phyloP scores from a whole-genome alignment of 495 filamentous ascomycete species.

The Penicillium subrubescens region DNA sequence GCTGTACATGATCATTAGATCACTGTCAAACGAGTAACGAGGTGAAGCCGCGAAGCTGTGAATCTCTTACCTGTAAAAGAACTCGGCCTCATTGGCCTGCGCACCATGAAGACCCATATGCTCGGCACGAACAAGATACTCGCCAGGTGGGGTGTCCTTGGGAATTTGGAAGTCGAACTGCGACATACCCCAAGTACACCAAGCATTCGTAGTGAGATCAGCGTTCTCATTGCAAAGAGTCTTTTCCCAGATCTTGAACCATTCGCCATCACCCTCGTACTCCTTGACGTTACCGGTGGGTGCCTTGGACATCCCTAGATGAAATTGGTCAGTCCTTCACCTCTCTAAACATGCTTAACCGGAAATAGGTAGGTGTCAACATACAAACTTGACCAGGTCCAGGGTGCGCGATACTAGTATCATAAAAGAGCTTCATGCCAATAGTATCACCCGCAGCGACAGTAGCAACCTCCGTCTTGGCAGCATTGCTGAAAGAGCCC shows the following conservation, averaged over 20 bases:
- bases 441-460: constrained; percentile 25
- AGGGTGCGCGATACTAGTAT: constrained; percentile 19
- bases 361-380: constrained; percentile 19
- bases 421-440: constrained; percentile 28
- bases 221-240: constrained; percentile 30
- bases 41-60: no score
- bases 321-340: neutral
- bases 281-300: constrained; percentile 37
- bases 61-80: constrained; percentile 21
- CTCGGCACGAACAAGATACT: constrained; percentile 65
- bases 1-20: constrained; percentile 6
- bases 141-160: constrained; percentile 52
- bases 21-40: neutral
- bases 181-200: constrained; percentile 21
- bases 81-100: constrained; percentile 22
- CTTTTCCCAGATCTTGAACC: constrained; percentile 55
- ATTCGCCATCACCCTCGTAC: constrained; percentile 49
- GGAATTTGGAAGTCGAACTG: constrained; percentile 51
- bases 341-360: neutral
- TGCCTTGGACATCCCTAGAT: constrained; percentile 50
- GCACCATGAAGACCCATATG: constrained; percentile 46
- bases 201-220: constrained; percentile 30
- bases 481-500: constrained; percentile 24
- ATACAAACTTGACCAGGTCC: constrained; percentile 29
- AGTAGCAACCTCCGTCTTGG: constrained; percentile 24